Conservation (phyloP, 1,139 yeast species). For the Martiniozyma asiatica region DNA sequence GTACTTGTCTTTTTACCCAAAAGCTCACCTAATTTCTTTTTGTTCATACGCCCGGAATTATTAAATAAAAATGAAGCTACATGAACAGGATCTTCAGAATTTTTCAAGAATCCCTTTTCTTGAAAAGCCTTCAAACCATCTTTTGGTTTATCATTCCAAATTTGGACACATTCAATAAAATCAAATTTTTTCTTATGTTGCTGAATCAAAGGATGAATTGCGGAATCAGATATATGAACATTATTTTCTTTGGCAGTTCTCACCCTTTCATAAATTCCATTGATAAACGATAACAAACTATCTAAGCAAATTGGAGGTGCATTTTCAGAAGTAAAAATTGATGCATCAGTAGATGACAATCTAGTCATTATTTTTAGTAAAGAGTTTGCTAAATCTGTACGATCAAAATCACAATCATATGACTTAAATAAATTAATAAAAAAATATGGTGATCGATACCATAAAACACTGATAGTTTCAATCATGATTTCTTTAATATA, state of each 20-base stretch:
- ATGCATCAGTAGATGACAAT: conserved; percentile 71
- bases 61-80: conserved; percentile 68
- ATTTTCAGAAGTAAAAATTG: conserved; percentile 61
- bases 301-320: conserved; percentile 93
- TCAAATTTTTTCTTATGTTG: conserved; percentile 55
- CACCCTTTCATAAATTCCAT: conserved; percentile 52
- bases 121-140: conserved; percentile 56
- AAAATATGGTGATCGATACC: conserved; percentile 73
- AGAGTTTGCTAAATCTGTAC: conserved; percentile 66
- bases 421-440: conserved; percentile 69
- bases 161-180: conserved; percentile 61
- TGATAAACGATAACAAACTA: conserved; percentile 62
- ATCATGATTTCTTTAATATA: conserved; percentile 62
- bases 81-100: conserved; percentile 40
- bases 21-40: conserved; percentile 76
- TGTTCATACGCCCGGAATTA: conserved; percentile 73
- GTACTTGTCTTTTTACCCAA: conserved; percentile 66
- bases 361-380: conserved; percentile 62
- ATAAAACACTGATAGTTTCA: conserved; percentile 71
- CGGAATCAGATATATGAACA: conserved; percentile 8
- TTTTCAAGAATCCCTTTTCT: conserved; percentile 52
- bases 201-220: conserved; percentile 24
- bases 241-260: conserved; percentile 19
- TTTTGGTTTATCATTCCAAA: conserved; percentile 68
- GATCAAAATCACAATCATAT: conserved; percentile 86